Conservation (phyloP, 768 basidiomycete genomes). For the Paxillus rubicundulus region DNA sequence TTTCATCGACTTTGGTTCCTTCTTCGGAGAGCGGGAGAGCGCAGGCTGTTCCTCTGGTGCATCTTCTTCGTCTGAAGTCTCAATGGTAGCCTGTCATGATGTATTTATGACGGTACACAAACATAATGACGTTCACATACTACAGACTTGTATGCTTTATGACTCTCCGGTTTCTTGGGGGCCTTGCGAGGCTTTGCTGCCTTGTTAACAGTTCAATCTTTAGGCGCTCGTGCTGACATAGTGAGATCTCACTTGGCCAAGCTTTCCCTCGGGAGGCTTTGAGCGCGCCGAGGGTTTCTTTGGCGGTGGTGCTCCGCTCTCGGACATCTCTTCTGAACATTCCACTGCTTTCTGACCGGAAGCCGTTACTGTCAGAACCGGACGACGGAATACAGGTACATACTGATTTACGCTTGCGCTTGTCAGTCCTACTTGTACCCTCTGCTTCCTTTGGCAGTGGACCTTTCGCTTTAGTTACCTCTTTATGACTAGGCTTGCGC, state of each 20-base stretch:
- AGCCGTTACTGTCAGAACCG: not conserved
- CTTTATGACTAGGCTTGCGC: conserved; percentile 1
- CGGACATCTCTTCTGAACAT: not conserved
- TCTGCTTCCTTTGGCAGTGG: not conserved
- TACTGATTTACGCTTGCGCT: conserved; percentile 14
- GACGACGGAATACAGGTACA: not conserved
- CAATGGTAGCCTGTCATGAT: conserved; percentile 21
- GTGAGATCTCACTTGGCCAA: not conserved
- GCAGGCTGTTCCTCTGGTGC: conserved; percentile 2
- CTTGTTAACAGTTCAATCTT: conserved; percentile 5
- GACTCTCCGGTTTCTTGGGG: conserved; percentile 20
- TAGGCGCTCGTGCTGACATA: not conserved
- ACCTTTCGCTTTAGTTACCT: not conserved
- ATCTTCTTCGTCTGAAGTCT: conserved; percentile 29
- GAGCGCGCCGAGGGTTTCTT: conserved; percentile 13
- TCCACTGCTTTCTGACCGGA: not conserved
- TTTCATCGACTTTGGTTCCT: conserved; percentile 1
- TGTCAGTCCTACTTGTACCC: not conserved
- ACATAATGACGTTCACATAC: conserved; percentile 5
- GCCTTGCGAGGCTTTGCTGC: conserved; percentile 7
- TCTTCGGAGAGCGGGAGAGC: conserved; percentile 8
- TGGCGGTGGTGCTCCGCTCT: not conserved
- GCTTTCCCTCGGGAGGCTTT: conserved; percentile 11
- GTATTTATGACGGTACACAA: not conserved
- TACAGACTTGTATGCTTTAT: conserved; percentile 25